Conservation (phyloP, 768 basidiomycete species). For the Leucocoprinus leucothites region DNA sequence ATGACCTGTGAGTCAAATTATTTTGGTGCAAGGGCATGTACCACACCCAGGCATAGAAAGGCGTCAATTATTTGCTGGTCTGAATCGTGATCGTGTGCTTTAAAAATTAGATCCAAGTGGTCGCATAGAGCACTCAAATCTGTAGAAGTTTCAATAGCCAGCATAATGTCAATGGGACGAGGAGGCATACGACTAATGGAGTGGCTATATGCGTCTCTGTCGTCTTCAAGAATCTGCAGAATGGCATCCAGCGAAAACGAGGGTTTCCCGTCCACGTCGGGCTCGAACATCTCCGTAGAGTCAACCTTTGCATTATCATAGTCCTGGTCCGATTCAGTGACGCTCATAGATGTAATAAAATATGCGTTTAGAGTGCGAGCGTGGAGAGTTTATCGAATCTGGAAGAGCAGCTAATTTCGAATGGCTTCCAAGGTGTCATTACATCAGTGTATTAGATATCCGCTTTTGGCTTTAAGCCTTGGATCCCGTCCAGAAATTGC, state of each 20-base stretch:
- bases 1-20: too few relatives aligned
- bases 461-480: conserved; percentile 38
- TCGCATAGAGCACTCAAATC: not conserved
- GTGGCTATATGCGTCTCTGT: not conserved
- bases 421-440: not conserved
- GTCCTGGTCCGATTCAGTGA: conserved; percentile 41
- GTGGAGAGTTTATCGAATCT: not conserved
- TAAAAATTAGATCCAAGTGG: not conserved
- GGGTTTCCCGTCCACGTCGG: not conserved
- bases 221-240: not conserved
- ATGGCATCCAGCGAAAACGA: not conserved
- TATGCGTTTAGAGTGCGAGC: not conserved
- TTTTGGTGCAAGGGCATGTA: not conserved
- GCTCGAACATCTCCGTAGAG: not conserved
- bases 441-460: not conserved
- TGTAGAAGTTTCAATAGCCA: not conserved
- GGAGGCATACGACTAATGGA: conserved; percentile 4
- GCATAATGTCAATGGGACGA: not conserved
- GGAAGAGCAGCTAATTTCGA: not conserved
- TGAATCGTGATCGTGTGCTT: not conserved
- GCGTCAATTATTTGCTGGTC: not conserved
- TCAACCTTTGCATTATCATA: not conserved
- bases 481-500: conserved; percentile 54
- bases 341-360: conserved; percentile 29
- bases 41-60: not conserved